phyloP scores from a whole-genome alignment of 345 rosid species.

The Toxicodendron radicans region DNA sequence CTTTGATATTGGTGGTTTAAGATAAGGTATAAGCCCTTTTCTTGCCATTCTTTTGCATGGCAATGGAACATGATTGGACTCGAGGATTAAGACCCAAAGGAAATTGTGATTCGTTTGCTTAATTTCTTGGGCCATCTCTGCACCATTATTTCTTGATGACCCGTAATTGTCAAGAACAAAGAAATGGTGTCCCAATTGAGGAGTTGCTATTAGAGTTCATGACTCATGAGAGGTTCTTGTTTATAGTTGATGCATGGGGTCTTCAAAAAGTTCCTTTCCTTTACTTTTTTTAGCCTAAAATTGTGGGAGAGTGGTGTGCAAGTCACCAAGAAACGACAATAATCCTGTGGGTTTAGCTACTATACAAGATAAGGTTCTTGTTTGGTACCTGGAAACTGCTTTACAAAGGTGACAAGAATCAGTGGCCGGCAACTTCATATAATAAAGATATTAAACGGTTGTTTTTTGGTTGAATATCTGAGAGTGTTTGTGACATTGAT shows the following conservation, averaged over 20 bases:
- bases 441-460: constrained; percentile 12
- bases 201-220: neutral
- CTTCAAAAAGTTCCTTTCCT: constrained; percentile 13
- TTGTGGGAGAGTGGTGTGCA: neutral
- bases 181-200: neutral
- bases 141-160: neutral
- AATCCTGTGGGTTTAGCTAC: constrained; percentile 27
- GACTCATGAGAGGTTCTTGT: constrained; percentile 8
- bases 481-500: constrained; percentile 23
- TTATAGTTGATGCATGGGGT: constrained; percentile 6
- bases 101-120: constrained; percentile 7
- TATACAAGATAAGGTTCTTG: constrained; percentile 36
- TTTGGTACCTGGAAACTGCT: constrained; percentile 22
- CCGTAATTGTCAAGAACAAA: neutral
- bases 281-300: neutral
- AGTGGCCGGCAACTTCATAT: constrained; percentile 39
- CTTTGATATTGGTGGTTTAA: constrained; percentile 24
- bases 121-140: constrained; percentile 5
- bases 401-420: constrained; percentile 16
- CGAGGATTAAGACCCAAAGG: constrained; percentile 24
- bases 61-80: constrained; percentile 43
- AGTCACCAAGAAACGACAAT: constrained; percentile 18
- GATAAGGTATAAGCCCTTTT: constrained; percentile 45
- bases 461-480: constrained; percentile 13
- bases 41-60: constrained; percentile 46